Evolutionary conservation across 1,139 yeast species (phyloP).

Genomic region (Suhomyces yuchorum): DNA sequence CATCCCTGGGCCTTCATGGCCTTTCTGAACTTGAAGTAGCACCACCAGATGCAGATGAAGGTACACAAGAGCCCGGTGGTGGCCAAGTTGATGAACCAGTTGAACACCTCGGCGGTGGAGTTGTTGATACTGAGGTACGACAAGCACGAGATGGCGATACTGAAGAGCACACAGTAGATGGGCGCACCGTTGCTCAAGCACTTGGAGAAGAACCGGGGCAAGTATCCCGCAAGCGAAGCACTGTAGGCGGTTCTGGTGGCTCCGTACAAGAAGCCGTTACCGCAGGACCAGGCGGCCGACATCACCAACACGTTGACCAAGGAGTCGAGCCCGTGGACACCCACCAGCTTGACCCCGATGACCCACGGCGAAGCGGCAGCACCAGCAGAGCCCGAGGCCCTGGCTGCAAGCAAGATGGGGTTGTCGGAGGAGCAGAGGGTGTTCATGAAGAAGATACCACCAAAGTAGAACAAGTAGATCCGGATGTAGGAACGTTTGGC

Average conservation of each 20-base stretch:
- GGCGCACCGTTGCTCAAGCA: slow-evolving; percentile 41
- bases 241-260: slow-evolving; percentile 40
- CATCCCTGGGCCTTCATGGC: slow-evolving; percentile 39
- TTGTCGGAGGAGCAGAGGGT: slow-evolving; percentile 38
- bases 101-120: slow-evolving; percentile 35
- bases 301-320: slow-evolving; percentile 39
- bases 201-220: slow-evolving; percentile 37
- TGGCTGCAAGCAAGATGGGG: slow-evolving; percentile 30
- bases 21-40: slow-evolving; percentile 43
- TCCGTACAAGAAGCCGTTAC: slow-evolving; percentile 39
- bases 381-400: slow-evolving; percentile 27
- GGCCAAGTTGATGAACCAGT: slow-evolving; percentile 42
- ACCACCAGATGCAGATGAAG: slow-evolving; percentile 52
- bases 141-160: slow-evolving; percentile 28
- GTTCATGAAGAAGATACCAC: slow-evolving; percentile 43
- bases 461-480: slow-evolving; percentile 38
- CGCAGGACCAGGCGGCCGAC: slow-evolving; percentile 43
- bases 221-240: slow-evolving; percentile 41
- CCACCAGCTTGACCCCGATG: slow-evolving; percentile 39
- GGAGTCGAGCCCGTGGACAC: slow-evolving; percentile 39
- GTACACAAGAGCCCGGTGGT: slow-evolving; percentile 58
- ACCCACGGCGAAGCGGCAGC: slow-evolving; percentile 47
- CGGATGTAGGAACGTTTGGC: slow-evolving; percentile 39
- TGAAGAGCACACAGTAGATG: slow-evolving; percentile 32
- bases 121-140: slow-evolving; percentile 32